These are phyloP conservation scores for Hanseniaspora guilliermondii DNA, from an alignment of 805 yeast genomes.

Conservation along the genomic window DNA sequence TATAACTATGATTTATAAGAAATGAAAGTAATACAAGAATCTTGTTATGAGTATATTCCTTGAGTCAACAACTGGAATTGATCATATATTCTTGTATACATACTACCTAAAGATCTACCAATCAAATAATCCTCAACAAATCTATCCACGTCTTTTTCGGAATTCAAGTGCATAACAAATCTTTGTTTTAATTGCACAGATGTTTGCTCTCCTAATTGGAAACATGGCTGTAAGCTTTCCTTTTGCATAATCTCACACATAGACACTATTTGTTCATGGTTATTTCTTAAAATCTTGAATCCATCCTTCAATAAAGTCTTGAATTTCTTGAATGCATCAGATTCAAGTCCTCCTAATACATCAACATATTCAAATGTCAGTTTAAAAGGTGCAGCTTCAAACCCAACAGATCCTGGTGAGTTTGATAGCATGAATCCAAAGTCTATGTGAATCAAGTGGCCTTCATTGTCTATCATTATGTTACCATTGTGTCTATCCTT, in stretches of 20 bases:
- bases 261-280: constrained; percentile 60
- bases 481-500: constrained; percentile 97
- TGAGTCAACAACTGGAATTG: constrained; percentile 91
- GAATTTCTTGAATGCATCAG: constrained; percentile 49
- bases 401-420: constrained; percentile 93
- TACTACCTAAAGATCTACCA: constrained; percentile 71
- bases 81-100: constrained; percentile 85
- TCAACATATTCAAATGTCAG: constrained; percentile 82
- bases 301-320: constrained; percentile 54
- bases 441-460: constrained; percentile 90
- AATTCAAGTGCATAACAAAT: constrained; percentile 63
- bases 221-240: constrained; percentile 83
- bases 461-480: constrained; percentile 90
- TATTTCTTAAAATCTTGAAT: constrained; percentile 58
- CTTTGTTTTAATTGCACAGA: constrained; percentile 68
- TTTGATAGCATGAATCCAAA: constrained; percentile 88
- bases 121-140: constrained; percentile 71
- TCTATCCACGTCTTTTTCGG: constrained; percentile 50
- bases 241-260: constrained; percentile 91
- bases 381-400: constrained; percentile 96
- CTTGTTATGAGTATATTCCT: constrained; percentile 64
- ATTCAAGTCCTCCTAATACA: constrained; percentile 64
- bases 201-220: constrained; percentile 75
- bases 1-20: no score
- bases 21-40: no score